phyloP scores from a whole-genome alignment of 176 grass and related monocot genomes.

The Chloris gayana region DNA sequence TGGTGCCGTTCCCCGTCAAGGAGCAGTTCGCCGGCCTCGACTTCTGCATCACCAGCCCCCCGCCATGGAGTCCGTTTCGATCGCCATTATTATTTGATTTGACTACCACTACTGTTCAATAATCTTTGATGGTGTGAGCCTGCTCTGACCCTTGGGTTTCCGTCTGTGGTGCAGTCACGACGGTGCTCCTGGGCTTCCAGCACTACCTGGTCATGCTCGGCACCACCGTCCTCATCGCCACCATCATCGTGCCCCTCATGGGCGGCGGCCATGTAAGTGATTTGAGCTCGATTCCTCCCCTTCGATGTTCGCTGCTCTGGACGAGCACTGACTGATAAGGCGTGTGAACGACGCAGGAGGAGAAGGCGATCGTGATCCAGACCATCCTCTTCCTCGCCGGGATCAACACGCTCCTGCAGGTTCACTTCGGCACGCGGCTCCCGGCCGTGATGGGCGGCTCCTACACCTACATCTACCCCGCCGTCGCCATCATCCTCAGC shows the following conservation, averaged over 20 bases:
- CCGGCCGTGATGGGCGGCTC: conserved; percentile 80
- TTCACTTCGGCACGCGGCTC: conserved; percentile 75
- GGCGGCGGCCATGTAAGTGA: conserved; percentile 73
- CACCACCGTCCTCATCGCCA: conserved; percentile 86
- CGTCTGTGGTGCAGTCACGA: conserved; percentile 45
- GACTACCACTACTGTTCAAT: background rate
- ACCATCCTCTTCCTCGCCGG: conserved; percentile 84
- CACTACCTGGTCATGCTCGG: conserved; percentile 99
- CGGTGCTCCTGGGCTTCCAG: conserved; percentile 75
- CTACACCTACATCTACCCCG: conserved; percentile 75
- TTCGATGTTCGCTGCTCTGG: background rate
- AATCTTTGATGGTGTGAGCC: too few relatives aligned
- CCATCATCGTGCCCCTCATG: conserved; percentile 89
- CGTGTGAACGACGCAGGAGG: conserved; percentile 44
- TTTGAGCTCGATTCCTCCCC: background rate
- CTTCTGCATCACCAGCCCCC: conserved; percentile 96
- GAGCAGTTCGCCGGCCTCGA: conserved; percentile 81
- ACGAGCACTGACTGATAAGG: background rate
- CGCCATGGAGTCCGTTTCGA: conserved; percentile 68
- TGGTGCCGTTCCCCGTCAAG: conserved; percentile 52
- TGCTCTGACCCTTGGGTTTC: background rate
- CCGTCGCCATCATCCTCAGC: conserved; percentile 78
- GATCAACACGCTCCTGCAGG: conserved; percentile 94
- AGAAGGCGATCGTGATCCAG: conserved; percentile 97
- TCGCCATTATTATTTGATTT: background rate